Evolutionary conservation across 2,329 filamentous ascomycete genomes (phyloP).

Genomic region (Coniella lustricola): DNA sequence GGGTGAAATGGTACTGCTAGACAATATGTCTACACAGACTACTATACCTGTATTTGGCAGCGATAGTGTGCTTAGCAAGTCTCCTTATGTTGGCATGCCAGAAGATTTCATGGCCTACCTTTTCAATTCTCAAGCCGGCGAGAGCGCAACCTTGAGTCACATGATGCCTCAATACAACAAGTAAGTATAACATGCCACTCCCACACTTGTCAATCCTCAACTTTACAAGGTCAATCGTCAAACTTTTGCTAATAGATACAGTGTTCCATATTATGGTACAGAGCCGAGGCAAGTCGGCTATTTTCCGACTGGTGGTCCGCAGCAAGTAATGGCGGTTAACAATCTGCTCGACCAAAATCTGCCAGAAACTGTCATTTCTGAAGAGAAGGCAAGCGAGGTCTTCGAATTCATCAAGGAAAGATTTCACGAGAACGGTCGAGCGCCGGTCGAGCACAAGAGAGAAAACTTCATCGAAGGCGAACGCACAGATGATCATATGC

Average conservation of each 20-base stretch:
- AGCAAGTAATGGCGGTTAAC: slow-evolving; percentile 85
- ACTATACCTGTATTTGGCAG: slow-evolving; percentile 82
- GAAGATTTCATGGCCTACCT: slow-evolving; percentile 83
- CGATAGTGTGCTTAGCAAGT: slow-evolving; percentile 71
- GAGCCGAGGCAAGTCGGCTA: slow-evolving; percentile 45
- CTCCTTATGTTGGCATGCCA: slow-evolving; percentile 74
- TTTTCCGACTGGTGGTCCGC: slow-evolving; percentile 50
- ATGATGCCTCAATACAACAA: slow-evolving; percentile 39
- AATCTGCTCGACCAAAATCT: slow-evolving; percentile 75
- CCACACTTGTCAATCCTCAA: too few relatives aligned
- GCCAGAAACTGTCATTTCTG: slow-evolving; percentile 74
- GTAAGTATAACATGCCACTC: slow-evolving; percentile 31
- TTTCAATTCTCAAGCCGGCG: slow-evolving; percentile 62
- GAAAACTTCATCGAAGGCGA: slow-evolving; percentile 74
- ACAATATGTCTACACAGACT: slow-evolving; percentile 56
- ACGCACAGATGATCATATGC: slow-evolving; percentile 57
- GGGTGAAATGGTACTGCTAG: slow-evolving; percentile 52
- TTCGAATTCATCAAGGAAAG: slow-evolving; percentile 73
- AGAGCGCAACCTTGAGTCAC: slow-evolving; percentile 45
- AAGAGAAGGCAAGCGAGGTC: slow-evolving; percentile 78
- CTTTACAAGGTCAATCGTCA: slow-evolving; percentile 37
- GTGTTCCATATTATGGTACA: slow-evolving; percentile 40
- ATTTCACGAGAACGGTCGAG: slow-evolving; percentile 74
- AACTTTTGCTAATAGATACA: slow-evolving; percentile 42
- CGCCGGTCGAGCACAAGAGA: slow-evolving; percentile 66